Evolutionary conservation across 768 basidiomycete genomes (phyloP), one percentile per base, ranked within the genome.

Genomic region (Phanerochaete sordida): DNA sequence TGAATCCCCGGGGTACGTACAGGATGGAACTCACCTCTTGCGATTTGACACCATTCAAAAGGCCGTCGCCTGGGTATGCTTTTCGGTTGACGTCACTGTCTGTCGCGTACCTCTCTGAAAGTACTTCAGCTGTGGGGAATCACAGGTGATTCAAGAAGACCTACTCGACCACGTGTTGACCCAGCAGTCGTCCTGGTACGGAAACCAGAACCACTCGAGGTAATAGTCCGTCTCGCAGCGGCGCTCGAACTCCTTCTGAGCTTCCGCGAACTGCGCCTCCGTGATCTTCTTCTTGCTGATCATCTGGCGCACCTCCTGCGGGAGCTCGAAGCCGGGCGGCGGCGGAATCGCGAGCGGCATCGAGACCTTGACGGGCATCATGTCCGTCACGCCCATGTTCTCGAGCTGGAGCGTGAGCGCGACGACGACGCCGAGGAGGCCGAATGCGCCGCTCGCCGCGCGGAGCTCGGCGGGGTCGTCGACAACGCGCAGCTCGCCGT

Each of bases 191-290:
- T 56, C 43, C 62, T 69, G 65, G 45, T 67, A 70, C 46, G 70
- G 67, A 62, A 72, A 72, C 70, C 70, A 70, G 48, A 72, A 72
- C 65, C 65, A 72, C 59, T 72, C 70, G 33, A 66, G 53, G 57
- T 69, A 69, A 53, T 68, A 70, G 47, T 72, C 68, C 23, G 65
- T 54, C 62, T 70, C 56, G 31, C 68, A 67, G 26, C 66, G 53
- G 35, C 44, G 50, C 33, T 64, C 58, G 59, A 69, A 70, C n/a
- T 70, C 64, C 43, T 56, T 24, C 13, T 64, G 46, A 30, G 70
- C 69, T 8, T 59, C 45, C 45, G 68, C 62, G 13, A 65, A 58
- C 23, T 62, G 37, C 44, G 53, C 57, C 24, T 62, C 49, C 5
- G 62, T 62, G 52, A 68, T 66, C 11, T 58, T 51, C 1, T 58